Conservation (phyloP, 2,329 filamentous ascomycete genomes). For the Cercospora sojina region DNA sequence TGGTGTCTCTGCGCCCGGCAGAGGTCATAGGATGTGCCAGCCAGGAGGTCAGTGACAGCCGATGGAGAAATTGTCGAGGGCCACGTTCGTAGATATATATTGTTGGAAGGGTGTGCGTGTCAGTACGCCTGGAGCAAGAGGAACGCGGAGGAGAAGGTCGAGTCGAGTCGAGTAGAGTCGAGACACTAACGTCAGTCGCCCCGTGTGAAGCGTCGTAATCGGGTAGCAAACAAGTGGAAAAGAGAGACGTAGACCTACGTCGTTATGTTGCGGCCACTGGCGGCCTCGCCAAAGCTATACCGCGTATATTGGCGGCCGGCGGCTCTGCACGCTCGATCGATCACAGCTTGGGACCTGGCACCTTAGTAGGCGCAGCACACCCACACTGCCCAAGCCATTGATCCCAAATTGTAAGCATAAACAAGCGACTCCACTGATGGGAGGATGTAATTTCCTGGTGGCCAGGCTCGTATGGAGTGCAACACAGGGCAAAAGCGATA, state of each 20-base stretch:
- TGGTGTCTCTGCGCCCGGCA: slow-evolving; percentile 2
- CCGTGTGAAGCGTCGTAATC: background rate
- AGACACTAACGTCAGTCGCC: background rate
- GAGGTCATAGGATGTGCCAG: slow-evolving; percentile 3
- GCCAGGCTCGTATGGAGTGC: background rate
- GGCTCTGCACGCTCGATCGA: background rate
- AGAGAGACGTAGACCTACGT: background rate
- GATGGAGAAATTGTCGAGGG: background rate
- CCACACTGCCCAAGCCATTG: background rate
- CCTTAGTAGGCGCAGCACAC: background rate
- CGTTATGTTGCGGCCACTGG: background rate
- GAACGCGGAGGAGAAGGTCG: background rate
- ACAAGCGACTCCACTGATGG: background rate
- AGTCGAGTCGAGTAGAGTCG: background rate
- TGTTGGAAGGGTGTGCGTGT: background rate
- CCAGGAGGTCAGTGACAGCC: background rate
- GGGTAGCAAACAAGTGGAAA: background rate
- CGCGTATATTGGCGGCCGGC: background rate
- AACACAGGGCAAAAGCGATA: background rate
- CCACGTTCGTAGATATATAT: background rate
- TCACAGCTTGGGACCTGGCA: background rate
- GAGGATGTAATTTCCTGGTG: background rate
- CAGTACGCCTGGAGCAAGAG: background rate
- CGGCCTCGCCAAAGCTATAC: background rate
- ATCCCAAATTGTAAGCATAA: background rate